These are phyloP conservation scores for Laetiporus sulphureus DNA, from an alignment of 1,284 basidiomycete species.

Conservation along the genomic window DNA sequence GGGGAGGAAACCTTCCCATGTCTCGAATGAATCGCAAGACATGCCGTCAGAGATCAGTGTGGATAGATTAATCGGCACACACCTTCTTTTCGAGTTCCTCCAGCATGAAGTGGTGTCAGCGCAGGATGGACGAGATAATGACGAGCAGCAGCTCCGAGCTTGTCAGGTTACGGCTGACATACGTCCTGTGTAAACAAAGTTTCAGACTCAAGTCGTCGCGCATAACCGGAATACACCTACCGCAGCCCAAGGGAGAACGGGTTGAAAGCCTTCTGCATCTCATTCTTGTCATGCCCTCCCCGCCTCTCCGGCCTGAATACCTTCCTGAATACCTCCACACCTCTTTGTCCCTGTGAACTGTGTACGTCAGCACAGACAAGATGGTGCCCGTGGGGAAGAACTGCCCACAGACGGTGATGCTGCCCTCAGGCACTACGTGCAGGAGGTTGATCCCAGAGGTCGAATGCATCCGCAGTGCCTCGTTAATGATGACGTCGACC, in stretches of 20 bases:
- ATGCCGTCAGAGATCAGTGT: too few relatives aligned
- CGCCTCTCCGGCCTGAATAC: constrained; percentile 77
- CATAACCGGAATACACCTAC: constrained; percentile 25
- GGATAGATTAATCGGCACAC: too few relatives aligned
- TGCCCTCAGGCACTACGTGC: constrained; percentile 66
- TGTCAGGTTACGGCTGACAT: constrained; percentile 72
- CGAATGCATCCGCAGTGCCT: constrained; percentile 77
- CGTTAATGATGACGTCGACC: constrained; percentile 81
- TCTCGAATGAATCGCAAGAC: constrained; percentile 53
- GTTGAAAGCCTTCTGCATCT: constrained; percentile 70
- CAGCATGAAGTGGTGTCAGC: constrained; percentile 66
- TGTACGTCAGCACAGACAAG: too few relatives aligned
- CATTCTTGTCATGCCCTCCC: constrained; percentile 59
- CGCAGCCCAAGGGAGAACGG: constrained; percentile 68
- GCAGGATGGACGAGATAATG: constrained; percentile 69
- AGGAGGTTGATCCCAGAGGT: constrained; percentile 79
- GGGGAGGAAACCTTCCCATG: constrained; percentile 72
- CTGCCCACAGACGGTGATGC: too few relatives aligned
- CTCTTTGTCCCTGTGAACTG: too few relatives aligned
- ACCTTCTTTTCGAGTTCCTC: constrained; percentile 51
- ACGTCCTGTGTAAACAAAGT: constrained; percentile 39
- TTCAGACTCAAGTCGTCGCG: background rate
- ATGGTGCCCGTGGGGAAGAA: too few relatives aligned
- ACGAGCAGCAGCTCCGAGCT: constrained; percentile 68
- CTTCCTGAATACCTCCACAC: constrained; percentile 79